Percentiles rank a stretch among this genome's conserved stretches.
Evolutionary conservation across 495 filamentous ascomycete species (phyloP).

Genomic region (Hypoxylon fragiforme): DNA sequence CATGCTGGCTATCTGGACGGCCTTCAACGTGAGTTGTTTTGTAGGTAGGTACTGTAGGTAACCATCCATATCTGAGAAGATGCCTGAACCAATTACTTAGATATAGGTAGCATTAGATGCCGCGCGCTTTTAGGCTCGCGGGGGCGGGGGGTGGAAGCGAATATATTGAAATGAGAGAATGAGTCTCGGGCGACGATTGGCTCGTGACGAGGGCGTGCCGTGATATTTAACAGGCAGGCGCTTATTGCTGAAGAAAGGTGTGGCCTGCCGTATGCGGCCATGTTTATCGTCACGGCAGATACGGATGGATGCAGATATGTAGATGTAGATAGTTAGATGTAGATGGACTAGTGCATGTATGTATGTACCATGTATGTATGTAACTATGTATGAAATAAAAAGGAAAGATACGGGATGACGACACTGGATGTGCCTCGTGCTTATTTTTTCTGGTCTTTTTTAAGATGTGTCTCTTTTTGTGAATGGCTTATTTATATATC

Average conservation of each 20-base stretch:
- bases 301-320: too few relatives aligned
- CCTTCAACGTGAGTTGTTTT: too few relatives aligned
- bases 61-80: not conserved
- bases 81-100: slow-evolving; percentile 15
- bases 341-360: too few relatives aligned
- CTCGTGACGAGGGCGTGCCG: not conserved
- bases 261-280: slow-evolving; percentile 12
- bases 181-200: slow-evolving; percentile 9
- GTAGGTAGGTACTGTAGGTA: too few relatives aligned
- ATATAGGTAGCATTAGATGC: slow-evolving; percentile 8
- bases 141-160: not conserved
- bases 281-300: slow-evolving; percentile 16
- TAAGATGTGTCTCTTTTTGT: not conserved
- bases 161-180: not conserved
- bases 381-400: too few relatives aligned
- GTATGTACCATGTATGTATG: not conserved
- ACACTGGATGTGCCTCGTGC: not conserved
- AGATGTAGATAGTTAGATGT: too few relatives aligned
- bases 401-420: not conserved
- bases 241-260: slow-evolving; percentile 15
- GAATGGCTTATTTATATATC: too few relatives aligned
- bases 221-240: slow-evolving; percentile 18
- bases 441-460: not conserved
- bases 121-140: slow-evolving; percentile 18
- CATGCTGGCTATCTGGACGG: too few relatives aligned